phyloP scores from a whole-genome alignment of 805 yeast genomes.

The Cyberlindnera sargentensis region DNA sequence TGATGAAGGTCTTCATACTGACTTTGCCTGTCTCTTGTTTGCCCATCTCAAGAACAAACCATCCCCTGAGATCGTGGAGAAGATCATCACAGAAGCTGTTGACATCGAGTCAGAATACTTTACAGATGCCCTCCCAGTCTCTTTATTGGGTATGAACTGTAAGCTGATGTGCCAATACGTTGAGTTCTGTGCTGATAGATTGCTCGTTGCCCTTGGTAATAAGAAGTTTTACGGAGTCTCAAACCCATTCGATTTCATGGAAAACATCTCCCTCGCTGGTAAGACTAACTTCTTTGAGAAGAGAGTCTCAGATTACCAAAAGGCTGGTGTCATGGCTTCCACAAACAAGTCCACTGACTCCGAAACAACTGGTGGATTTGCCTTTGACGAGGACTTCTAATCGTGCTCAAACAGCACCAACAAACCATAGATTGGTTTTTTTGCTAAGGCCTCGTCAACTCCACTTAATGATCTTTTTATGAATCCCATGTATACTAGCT shows the following conservation, averaged over 20 bases:
- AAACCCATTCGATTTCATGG: slow-evolving; percentile 98
- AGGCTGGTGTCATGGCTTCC: slow-evolving; percentile 97
- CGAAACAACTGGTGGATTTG: slow-evolving; percentile 48
- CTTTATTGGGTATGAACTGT: slow-evolving; percentile 91
- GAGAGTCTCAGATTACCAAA: slow-evolving; percentile 97
- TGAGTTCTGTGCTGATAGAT: slow-evolving; percentile 95
- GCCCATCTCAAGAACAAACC: slow-evolving; percentile 92
- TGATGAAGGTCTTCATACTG: slow-evolving; percentile 98
- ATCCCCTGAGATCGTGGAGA: slow-evolving; percentile 65
- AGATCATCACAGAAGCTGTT: slow-evolving; percentile 92
- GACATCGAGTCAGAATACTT: slow-evolving; percentile 89
- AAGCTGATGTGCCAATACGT: slow-evolving; percentile 95
- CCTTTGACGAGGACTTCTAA: slow-evolving; percentile 92
- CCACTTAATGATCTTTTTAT: not conserved
- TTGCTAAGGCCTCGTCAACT: not conserved
- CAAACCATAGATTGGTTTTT: too few relatives aligned
- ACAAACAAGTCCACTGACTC: slow-evolving; percentile 39
- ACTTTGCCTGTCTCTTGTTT: slow-evolving; percentile 92
- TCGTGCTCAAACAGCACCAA: not conserved
- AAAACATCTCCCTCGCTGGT: slow-evolving; percentile 96
- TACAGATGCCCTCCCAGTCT: slow-evolving; percentile 90
- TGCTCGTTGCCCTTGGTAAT: slow-evolving; percentile 86
- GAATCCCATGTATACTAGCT: too few relatives aligned
- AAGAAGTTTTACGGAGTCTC: slow-evolving; percentile 78
- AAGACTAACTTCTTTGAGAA: slow-evolving; percentile 98